Evolutionary conservation across 2,329 filamentous ascomycete species (phyloP).

Genomic region (Fusarium nisikadoi): DNA sequence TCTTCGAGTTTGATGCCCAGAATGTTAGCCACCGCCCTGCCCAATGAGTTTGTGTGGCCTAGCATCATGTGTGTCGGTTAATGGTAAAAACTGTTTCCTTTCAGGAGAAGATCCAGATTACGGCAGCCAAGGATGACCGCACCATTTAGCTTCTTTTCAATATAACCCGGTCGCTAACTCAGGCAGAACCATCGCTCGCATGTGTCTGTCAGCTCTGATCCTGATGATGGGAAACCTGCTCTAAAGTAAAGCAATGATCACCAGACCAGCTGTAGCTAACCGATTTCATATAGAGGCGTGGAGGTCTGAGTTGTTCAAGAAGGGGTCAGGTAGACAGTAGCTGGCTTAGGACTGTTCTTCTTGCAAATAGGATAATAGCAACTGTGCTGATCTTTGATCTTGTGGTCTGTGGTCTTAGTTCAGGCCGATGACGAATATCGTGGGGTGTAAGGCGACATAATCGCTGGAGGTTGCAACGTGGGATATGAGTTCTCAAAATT

Average conservation of each 20-base stretch:
- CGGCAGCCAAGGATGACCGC: neutral
- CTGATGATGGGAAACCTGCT: neutral
- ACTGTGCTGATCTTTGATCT: constrained; percentile 11
- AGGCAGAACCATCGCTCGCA: neutral
- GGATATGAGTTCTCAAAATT: neutral
- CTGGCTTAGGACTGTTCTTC: constrained; percentile 5
- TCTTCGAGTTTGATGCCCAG: constrained; percentile 84
- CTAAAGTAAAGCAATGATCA: constrained; percentile 3
- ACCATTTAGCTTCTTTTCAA: neutral
- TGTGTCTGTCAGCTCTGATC: neutral
- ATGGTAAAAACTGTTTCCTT: neutral
- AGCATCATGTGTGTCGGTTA: constrained; percentile 24
- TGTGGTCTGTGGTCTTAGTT: constrained; percentile 27
- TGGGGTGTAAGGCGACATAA: constrained; percentile 43
- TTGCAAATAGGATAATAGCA: constrained; percentile 28
- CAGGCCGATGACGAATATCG: constrained; percentile 43
- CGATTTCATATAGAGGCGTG: constrained; percentile 18
- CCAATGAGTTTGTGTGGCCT: constrained; percentile 63
- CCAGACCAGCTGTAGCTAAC: constrained; percentile 7
- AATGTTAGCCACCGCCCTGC: constrained; percentile 79
- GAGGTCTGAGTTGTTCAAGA: constrained; percentile 20
- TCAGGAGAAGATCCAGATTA: neutral
- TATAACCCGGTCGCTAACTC: neutral
- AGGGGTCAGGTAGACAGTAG: constrained; percentile 4
- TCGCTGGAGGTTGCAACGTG: neutral